Percentiles rank a stretch among this genome's conserved stretches.
These are phyloP conservation scores for Fusarium tanahbumbuense DNA, from an alignment of 2,329 filamentous ascomycete species.

Conservation along the genomic window DNA sequence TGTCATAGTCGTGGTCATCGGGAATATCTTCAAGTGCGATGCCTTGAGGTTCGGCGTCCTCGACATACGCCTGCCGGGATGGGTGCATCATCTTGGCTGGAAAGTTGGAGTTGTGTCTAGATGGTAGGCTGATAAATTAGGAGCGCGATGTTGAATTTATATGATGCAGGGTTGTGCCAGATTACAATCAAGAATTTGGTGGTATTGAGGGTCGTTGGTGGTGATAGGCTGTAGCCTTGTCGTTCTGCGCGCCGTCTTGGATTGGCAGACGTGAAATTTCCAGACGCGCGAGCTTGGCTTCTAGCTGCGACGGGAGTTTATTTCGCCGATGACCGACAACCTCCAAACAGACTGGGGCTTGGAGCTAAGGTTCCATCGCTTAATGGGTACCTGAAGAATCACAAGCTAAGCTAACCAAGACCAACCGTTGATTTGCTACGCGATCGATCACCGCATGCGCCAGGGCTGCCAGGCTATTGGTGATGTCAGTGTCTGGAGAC, in stretches of 20 bases:
- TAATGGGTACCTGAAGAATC: conserved; percentile 9
- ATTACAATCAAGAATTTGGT: neutral
- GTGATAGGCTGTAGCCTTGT: conserved; percentile 19
- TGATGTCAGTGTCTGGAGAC: conserved; percentile 45
- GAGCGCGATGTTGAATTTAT: neutral
- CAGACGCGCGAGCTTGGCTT: conserved; percentile 26
- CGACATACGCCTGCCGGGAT: conserved; percentile 91
- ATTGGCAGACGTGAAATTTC: conserved; percentile 44
- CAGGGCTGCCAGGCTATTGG: conserved; percentile 41
- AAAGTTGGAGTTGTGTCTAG: neutral
- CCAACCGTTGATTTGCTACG: conserved; percentile 26
- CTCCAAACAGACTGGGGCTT: neutral
- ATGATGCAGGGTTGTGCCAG: neutral
- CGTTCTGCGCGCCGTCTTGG: conserved; percentile 26
- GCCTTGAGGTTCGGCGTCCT: conserved; percentile 75
- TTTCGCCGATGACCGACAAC: conserved; percentile 43
- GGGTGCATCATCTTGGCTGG: conserved; percentile 77
- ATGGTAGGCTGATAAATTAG: neutral
- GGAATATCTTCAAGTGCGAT: conserved; percentile 64
- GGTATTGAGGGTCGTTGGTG: conserved; percentile 6
- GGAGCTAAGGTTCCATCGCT: neutral
- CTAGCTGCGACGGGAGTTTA: conserved; percentile 38
- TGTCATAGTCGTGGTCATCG: conserved; percentile 84
- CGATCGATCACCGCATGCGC: conserved; percentile 40
- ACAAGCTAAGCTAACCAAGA: conserved; percentile 21